Conservation (phyloP, 805 yeast species). For the Cyberlindnera mycetangii region DNA sequence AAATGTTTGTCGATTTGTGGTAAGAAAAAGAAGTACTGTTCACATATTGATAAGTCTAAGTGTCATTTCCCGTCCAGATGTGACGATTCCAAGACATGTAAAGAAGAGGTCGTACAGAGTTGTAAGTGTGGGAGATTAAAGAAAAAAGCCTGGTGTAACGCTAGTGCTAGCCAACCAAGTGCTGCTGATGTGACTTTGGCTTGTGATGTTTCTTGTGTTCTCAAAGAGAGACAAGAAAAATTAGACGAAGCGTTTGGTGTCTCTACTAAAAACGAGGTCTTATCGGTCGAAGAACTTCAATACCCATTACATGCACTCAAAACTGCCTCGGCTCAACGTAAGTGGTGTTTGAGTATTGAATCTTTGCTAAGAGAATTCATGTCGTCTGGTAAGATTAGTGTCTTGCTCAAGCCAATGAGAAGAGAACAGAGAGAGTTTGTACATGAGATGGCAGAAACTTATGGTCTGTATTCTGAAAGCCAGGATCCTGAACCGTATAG, state of each 20-base stretch:
- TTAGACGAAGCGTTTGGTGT: conserved; percentile 62
- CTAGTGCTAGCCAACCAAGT: conserved; percentile 35
- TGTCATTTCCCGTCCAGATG: conserved; percentile 66
- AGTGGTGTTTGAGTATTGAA: conserved; percentile 72
- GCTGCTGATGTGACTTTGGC: conserved; percentile 37
- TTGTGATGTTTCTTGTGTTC: conserved; percentile 72
- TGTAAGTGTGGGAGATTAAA: conserved; percentile 67
- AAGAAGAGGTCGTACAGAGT: conserved; percentile 42
- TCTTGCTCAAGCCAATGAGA: conserved; percentile 74
- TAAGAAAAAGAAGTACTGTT: conserved; percentile 50
- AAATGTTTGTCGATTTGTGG: conserved; percentile 63
- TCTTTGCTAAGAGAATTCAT: conserved; percentile 47
- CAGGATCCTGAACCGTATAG: conserved; percentile 82
- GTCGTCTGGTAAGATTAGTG: conserved; percentile 36
- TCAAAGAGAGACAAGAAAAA: conserved; percentile 54
- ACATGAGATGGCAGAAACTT: conserved; percentile 62
- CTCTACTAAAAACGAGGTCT: conserved; percentile 2
- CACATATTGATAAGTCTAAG: conserved; percentile 57
- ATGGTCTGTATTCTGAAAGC: conserved; percentile 59
- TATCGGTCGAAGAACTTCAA: conserved; percentile 18
- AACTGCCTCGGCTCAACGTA: conserved; percentile 39
- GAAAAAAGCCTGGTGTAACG: conserved; percentile 54
- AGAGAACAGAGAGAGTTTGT: conserved; percentile 66
- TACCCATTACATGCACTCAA: conserved; percentile 25
- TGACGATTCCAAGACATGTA: conserved; percentile 50